phyloP scores from a whole-genome alignment of 805 yeast species.

The Isabelozyma gotoi region DNA sequence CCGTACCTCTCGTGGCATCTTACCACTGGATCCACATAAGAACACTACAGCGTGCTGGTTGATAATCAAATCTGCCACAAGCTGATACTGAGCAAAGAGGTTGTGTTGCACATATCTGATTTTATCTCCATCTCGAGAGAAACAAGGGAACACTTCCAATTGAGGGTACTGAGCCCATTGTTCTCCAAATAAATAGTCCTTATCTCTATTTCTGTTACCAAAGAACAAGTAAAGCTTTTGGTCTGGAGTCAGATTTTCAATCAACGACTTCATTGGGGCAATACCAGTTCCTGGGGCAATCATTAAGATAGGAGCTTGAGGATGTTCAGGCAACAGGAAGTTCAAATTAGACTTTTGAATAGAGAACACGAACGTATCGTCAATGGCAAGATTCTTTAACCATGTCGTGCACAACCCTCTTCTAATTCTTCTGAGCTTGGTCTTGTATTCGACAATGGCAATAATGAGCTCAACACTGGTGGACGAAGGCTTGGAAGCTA shows the following conservation, averaged over 20 bases:
- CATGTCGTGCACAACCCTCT: slow-evolving; percentile 82
- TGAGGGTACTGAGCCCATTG: slow-evolving; percentile 47
- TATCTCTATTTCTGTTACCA: slow-evolving; percentile 67
- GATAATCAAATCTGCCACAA: slow-evolving; percentile 53
- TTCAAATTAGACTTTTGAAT: slow-evolving; percentile 47
- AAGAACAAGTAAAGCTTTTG: slow-evolving; percentile 56
- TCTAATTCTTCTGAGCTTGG: slow-evolving; percentile 73
- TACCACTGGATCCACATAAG: slow-evolving; percentile 91
- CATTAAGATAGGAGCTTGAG: slow-evolving; percentile 54
- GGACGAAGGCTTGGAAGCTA: slow-evolving; percentile 60
- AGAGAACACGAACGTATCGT: slow-evolving; percentile 54
- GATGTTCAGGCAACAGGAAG: slow-evolving; percentile 15
- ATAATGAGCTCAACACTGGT: slow-evolving; percentile 62
- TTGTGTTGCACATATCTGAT: slow-evolving; percentile 74
- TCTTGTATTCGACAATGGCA: slow-evolving; percentile 84
- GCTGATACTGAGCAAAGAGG: slow-evolving; percentile 49
- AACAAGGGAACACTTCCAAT: slow-evolving; percentile 40
- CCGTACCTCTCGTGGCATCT: slow-evolving; percentile 88
- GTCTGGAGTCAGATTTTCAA: slow-evolving; percentile 32
- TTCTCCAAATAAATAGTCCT: slow-evolving; percentile 67
- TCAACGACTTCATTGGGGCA: slow-evolving; percentile 83
- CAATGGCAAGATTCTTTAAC: slow-evolving; percentile 50
- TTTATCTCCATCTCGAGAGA: slow-evolving; percentile 49
- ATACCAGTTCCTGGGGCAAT: slow-evolving; percentile 95
- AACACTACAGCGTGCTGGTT: slow-evolving; percentile 62